Evolutionary conservation across 1,284 basidiomycete genomes (phyloP), one percentile per base, ranked within the genome.

Genomic region (Mycosarcoma mackinlayi): DNA sequence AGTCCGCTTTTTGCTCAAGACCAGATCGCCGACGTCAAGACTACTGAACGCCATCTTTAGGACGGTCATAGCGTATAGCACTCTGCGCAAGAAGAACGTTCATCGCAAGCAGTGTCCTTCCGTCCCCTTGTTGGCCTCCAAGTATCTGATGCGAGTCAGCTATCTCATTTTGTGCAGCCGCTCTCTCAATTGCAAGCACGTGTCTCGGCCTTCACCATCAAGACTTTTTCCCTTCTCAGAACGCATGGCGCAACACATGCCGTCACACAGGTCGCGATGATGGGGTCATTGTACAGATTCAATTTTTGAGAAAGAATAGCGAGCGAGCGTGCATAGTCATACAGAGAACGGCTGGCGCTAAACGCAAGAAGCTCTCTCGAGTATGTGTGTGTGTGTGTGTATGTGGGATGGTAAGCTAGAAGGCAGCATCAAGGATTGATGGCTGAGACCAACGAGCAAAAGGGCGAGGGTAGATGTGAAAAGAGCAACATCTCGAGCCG

Each of bases 271-370:
- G 6, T 35, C 33, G 33, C 1, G 16, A 19, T 41, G n/a, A 31
- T 59, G 46, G 52, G 63, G 49, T 60, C 63, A 66, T 66, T 66
- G 63, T 66, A 66, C 63, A 66, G 63, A 45, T 66, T 66, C 63
- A 44, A 47, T 30, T 66, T 65, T 66, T 56, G 40, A 38, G 37
- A 47, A 47, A 49, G 46, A 50, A 30, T 47, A 54, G 37, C 24
- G 47, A 49, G 48, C 48, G 37, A 60, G 48, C 56, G 56, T 55
- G 41, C 52, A 42, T 38, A 41, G 48, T 60, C 48, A 48, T 48
- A 56, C 63, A 66, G 63, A 66, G 52, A 48, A 66, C 63, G 63
- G 63, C 63, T 66, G 52, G n/a, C 42, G 55, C 47, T 40, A 46
- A 39, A 56, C 57, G 57, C 57, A 39, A 56, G 52, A 51, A 48